Evolutionary conservation across 2,329 filamentous ascomycete species (phyloP).

Genomic region (Periconia sp.): DNA sequence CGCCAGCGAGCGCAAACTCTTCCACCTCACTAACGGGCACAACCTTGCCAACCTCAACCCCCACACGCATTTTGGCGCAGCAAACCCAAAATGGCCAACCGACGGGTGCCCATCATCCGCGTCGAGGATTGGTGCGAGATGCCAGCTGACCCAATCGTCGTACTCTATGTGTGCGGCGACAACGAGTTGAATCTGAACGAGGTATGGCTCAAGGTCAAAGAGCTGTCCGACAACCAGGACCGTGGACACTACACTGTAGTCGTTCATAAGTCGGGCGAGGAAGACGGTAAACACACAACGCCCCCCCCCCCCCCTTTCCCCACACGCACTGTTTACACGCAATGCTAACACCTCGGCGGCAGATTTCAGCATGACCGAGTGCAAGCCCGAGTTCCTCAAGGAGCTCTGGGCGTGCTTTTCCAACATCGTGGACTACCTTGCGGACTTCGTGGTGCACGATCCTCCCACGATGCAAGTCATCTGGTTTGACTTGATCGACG

Average conservation of each 20-base stretch:
- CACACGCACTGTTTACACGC: not conserved
- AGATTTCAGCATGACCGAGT: conserved; percentile 3
- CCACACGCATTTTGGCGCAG: not conserved
- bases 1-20: too few relatives aligned
- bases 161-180: conserved; percentile 11
- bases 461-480: conserved; percentile 21
- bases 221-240: conserved; percentile 1
- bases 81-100: not conserved
- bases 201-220: conserved; percentile 17
- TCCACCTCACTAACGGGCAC: too few relatives aligned
- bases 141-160: conserved; percentile 6
- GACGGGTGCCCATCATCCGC: conserved; percentile 11
- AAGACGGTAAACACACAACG: not conserved
- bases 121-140: conserved; percentile 12
- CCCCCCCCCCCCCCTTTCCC: too few relatives aligned
- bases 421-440: conserved; percentile 32
- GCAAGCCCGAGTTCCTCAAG: conserved; percentile 9
- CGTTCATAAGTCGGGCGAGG: too few relatives aligned
- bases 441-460: conserved; percentile 27
- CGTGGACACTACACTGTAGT: conserved; percentile 1
- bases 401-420: conserved; percentile 20
- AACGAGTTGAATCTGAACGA: conserved; percentile 18
- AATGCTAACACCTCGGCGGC: not conserved
- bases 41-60: not conserved
- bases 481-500: conserved; percentile 32